Conservation (phyloP, 139 green algal species). For the Dunaliella primolecta region DNA sequence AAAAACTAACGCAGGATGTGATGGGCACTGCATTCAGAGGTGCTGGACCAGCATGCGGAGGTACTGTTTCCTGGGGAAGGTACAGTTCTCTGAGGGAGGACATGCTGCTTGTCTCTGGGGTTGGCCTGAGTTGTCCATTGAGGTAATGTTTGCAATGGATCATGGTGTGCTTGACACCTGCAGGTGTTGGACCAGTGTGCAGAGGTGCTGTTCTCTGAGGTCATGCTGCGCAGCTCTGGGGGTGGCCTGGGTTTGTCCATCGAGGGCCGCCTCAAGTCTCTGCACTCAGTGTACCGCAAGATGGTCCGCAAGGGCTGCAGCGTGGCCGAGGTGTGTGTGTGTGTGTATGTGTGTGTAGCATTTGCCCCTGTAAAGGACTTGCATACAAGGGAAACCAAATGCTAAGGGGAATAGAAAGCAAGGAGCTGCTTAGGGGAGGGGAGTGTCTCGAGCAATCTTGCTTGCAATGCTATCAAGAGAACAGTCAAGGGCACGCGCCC, state of each 20-base stretch:
- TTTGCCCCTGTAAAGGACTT: too few relatives aligned
- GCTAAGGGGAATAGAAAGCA: too few relatives aligned
- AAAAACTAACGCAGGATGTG: too few relatives aligned
- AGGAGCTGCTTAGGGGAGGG: too few relatives aligned
- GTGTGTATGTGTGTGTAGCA: background rate
- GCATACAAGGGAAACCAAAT: constrained; percentile 1
- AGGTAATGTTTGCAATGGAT: too few relatives aligned
- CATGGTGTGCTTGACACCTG: too few relatives aligned
- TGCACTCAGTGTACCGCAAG: constrained; percentile 85
- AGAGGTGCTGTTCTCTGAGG: constrained; percentile 40
- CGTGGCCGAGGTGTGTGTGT: constrained; percentile 53
- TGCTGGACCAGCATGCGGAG: background rate
- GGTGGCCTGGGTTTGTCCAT: constrained; percentile 31
- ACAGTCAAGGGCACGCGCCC: too few relatives aligned
- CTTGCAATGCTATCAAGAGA: too few relatives aligned
- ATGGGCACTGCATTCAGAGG: too few relatives aligned
- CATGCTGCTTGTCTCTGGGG: constrained; percentile 23
- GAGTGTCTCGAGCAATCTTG: too few relatives aligned
- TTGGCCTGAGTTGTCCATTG: constrained; percentile 30
- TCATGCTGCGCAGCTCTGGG: constrained; percentile 30
- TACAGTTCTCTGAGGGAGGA: constrained; percentile 48
- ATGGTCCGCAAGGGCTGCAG: constrained; percentile 80
- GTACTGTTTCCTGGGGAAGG: background rate
- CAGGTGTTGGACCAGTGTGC: constrained; percentile 55
- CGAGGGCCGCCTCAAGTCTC: constrained; percentile 82